Evolutionary conservation across 352 stramenopile species (phyloP), one percentile per base, ranked within the genome.

Genomic region (Pythium myriotylum): DNA sequence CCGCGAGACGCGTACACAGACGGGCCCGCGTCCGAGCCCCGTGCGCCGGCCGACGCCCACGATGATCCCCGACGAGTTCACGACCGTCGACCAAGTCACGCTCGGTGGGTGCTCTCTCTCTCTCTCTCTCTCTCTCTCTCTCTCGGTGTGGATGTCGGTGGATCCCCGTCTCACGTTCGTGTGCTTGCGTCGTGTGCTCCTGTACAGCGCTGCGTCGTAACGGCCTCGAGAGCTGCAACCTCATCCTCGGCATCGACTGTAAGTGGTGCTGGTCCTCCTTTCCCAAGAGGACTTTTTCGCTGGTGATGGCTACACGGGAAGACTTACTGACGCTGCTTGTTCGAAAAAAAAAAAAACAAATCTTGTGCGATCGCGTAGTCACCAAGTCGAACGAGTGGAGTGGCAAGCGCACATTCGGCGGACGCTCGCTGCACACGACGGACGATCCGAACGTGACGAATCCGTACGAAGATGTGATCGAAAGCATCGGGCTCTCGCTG

Each of bases 321-420:
- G n/a, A n/a, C n/a, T n/a, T n/a, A n/a, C n/a, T n/a, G n/a, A n/a
- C n/a, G n/a, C n/a, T n/a, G n/a, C n/a, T n/a, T n/a, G n/a, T n/a
- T n/a, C n/a, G n/a, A n/a, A n/a, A n/a, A n/a, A n/a, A n/a, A n/a
- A n/a, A n/a, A n/a, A n/a, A n/a, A n/a, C n/a, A n/a, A n/a, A 16
- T 43, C 5, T 5, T 5, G 29, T 43, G 17, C n/a, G 13, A 16
- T 43, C n/a, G 8, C 7, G 7, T 43, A 95, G 86, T 88, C 71
- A 96, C 88, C 48, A 96, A 94, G 67, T 94, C 84, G 50, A 96
- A 95, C 61, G 84, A 96, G 37, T 96, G 86, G 86, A 96, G 81
- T 42, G 88, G 88, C 48, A 95, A 92, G 54, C 78, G 72, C 48
- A 92, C 86, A 52, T 96, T 96, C 51, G 57, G 62, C 17, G 84